Percentiles rank a stretch among this genome's conserved stretches.
Conservation (phyloP, 306 rosid genomes). For the Albizia julibrissin region DNA sequence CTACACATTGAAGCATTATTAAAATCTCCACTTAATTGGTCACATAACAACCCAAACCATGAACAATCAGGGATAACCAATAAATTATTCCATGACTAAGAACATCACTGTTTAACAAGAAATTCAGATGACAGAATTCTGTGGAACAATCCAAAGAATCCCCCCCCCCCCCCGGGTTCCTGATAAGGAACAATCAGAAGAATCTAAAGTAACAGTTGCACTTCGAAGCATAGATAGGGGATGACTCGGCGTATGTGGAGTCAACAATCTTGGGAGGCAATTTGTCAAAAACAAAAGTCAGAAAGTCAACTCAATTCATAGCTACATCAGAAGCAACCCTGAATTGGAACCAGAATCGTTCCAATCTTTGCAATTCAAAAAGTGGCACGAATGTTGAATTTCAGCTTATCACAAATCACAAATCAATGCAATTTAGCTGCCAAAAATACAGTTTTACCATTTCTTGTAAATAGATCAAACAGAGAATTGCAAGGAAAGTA, state of each 20-base stretch:
- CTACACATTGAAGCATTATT: not conserved
- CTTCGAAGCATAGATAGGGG: not conserved
- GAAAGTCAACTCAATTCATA: not conserved
- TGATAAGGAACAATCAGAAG: not conserved
- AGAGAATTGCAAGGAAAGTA: not conserved
- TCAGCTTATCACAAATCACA: not conserved
- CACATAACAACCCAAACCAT: not conserved
- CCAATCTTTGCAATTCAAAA: not conserved
- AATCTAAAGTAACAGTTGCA: conserved; percentile 10
- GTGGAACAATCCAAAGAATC: conserved; percentile 4
- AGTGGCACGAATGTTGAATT: not conserved
- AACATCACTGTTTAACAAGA: not conserved
- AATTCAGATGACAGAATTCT: not conserved
- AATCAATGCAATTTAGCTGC: not conserved
- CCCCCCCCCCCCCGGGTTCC: no score
- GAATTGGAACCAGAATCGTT: not conserved
- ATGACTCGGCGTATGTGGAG: not conserved
- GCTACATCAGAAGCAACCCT: not conserved
- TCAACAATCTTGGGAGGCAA: not conserved
- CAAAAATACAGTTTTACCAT: not conserved
- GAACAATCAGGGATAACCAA: not conserved
- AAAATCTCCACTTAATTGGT: not conserved
- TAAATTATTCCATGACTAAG: not conserved
- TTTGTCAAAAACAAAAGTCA: not conserved
- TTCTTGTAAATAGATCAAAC: not conserved